phyloP scores from a whole-genome alignment of 2,329 filamentous ascomycete species.

The Diaporthe nobilis region DNA sequence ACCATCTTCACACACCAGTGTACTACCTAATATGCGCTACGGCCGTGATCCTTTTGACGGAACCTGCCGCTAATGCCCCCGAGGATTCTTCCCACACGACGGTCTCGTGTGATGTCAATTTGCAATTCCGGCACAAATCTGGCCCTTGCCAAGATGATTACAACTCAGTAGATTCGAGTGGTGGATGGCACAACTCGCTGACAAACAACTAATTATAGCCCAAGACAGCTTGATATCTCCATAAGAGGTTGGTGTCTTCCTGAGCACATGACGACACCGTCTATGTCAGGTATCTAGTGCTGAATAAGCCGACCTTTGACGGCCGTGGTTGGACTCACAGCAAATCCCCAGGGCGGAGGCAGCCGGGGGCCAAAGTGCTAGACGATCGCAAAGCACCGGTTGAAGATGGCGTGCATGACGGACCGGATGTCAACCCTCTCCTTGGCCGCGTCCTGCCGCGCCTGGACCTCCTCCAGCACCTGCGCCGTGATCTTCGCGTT shows the following conservation, averaged over 20 bases:
- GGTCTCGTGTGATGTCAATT: background rate
- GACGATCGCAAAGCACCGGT: slow-evolving; percentile 67
- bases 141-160: background rate
- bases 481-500: slow-evolving; percentile 61
- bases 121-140: background rate
- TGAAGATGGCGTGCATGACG: slow-evolving; percentile 64
- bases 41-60: background rate
- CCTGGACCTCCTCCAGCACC: slow-evolving; percentile 62
- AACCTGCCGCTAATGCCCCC: background rate
- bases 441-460: slow-evolving; percentile 57
- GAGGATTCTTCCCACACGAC: background rate
- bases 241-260: background rate
- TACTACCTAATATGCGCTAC: background rate
- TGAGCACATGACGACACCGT: background rate
- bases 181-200: background rate
- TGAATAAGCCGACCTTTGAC: slow-evolving; percentile 1
- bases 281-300: slow-evolving; percentile 14
- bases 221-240: background rate
- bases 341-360: background rate
- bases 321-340: background rate
- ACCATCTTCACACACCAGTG: slow-evolving; percentile 2
- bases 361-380: background rate
- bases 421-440: slow-evolving; percentile 59
- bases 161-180: background rate
- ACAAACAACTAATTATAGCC: slow-evolving; percentile 3